Percentiles rank a stretch among this genome's conserved stretches.
phyloP scores from a whole-genome alignment of 1,139 yeast species.

The Taphrina confusa region DNA sequence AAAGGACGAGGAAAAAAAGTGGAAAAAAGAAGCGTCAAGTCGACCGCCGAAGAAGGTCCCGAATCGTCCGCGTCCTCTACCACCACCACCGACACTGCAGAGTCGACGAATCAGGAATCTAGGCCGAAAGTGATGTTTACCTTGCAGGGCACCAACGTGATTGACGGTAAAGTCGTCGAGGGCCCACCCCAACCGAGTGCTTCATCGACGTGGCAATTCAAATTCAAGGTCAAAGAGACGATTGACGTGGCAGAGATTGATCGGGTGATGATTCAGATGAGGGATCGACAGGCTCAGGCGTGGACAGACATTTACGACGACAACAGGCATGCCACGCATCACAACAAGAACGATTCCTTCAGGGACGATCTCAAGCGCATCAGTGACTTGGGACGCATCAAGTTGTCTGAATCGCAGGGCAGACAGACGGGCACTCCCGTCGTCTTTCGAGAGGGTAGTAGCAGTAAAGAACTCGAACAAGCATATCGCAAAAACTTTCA shows the following conservation, averaged over 20 bases:
- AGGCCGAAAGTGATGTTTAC: constrained; percentile 3
- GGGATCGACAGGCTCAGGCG: constrained; percentile 18
- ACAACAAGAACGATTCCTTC: neutral
- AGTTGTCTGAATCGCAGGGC: neutral
- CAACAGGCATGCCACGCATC: too few relatives aligned
- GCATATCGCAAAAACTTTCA: constrained; percentile 5
- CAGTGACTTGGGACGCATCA: constrained; percentile 31
- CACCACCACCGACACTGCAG: neutral
- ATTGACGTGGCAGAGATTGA: constrained; percentile 7
- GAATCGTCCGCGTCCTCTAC: neutral
- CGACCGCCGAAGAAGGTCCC: neutral
- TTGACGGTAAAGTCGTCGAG: constrained; percentile 13
- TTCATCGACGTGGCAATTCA: constrained; percentile 16
- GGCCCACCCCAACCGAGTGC: constrained; percentile 30
- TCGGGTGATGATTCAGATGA: neutral
- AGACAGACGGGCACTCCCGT: constrained; percentile 8
- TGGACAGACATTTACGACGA: constrained; percentile 20
- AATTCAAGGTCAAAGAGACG: neutral
- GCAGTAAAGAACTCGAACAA: constrained; percentile 2
- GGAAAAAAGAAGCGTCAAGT: neutral
- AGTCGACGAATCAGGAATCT: neutral
- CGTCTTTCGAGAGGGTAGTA: constrained; percentile 13
- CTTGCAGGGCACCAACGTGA: constrained; percentile 18
- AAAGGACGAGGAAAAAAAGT: neutral
- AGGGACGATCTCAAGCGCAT: constrained; percentile 19